Evolutionary conservation across 805 yeast genomes (phyloP), one percentile per base, ranked within the genome.

Genomic region (Torulaspora maleeae): DNA sequence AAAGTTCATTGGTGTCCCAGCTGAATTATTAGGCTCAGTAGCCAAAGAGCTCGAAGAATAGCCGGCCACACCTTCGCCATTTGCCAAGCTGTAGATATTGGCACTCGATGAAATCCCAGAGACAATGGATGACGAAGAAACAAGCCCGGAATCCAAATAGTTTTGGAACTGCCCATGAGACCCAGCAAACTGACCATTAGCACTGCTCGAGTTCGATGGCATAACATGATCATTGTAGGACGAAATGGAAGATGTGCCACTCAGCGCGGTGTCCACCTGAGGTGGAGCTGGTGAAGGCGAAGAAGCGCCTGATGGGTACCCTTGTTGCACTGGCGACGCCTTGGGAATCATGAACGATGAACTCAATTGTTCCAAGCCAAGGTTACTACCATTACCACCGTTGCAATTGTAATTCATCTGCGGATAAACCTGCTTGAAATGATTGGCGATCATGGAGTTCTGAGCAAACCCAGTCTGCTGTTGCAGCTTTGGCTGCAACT

Each of bases 391-490:
- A 39, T 35, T 47, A 11, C 37, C 43, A 28, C 38, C 30, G 13
- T 44, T 8, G 25, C 25, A 27, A 36, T 49, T 49, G 41, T 50
- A 51, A 28, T 52, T 53, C 44, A 55, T 27, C 32, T 58, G 61
- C 4, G 63, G 56, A 30, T 58, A 57, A 0, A 58, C 48, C 36
- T 57, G 56, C 30, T 52, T 60, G 27, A 57, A 51, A 41, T 59
- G 61, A 20, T 43, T 45, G 11, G 56, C 43, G 8, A 58, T 45
- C 16, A 36, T 41, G 2, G 52, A 38, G 43, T 47, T 49, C n/a
- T 44, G 36, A 17, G 43, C 35, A 24, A 36, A 38, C 38, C 27
- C 27, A 20, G 47, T 13, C 24, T 45, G 47, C 35, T 46, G 47
- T 34, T 36, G 47, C 4, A 8, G 2, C 41, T 36, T 42, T 42